Percentiles rank a stretch among this genome's conserved stretches.
These are phyloP conservation scores for Trichoderma sp. DNA, from an alignment of 2,329 filamentous ascomycete species.

Conservation along the genomic window DNA sequence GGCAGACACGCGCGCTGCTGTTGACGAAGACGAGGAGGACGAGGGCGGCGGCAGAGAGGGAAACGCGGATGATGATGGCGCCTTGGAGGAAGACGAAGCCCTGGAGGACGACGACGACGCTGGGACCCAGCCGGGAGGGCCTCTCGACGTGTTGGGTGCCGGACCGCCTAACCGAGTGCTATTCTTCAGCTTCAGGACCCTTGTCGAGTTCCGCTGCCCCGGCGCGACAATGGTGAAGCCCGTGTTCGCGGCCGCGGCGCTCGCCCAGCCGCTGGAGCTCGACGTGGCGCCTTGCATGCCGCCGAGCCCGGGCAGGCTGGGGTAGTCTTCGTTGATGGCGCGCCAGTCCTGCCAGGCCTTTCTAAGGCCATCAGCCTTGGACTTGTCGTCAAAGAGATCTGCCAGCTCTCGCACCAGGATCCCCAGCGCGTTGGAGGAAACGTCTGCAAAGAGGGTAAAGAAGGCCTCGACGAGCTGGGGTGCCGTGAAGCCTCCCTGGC, in stretches of 20 bases:
- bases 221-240: constrained; percentile 44
- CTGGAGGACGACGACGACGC: constrained; percentile 28
- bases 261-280: constrained; percentile 60
- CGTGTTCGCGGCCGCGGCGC: constrained; percentile 62
- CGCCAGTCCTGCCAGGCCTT: constrained; percentile 95
- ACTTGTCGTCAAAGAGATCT: constrained; percentile 84
- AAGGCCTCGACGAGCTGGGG: constrained; percentile 82
- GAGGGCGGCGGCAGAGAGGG: constrained; percentile 46
- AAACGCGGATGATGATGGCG: constrained; percentile 45
- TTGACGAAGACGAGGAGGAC: constrained; percentile 31
- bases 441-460: constrained; percentile 80
- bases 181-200: constrained; percentile 62
- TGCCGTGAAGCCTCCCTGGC: constrained; percentile 68
- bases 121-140: constrained; percentile 34
- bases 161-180: constrained; percentile 52
- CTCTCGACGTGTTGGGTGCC: constrained; percentile 33
- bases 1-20: constrained; percentile 31
- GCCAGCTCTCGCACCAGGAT: constrained; percentile 89
- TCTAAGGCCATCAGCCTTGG: constrained; percentile 71
- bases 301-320: constrained; percentile 75
- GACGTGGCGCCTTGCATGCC: constrained; percentile 66
- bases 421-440: constrained; percentile 76
- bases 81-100: constrained; percentile 25
- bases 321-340: constrained; percentile 94
- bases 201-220: constrained; percentile 53